A percentile compares a stretch with the other conserved stretches of the same genome.
Conservation (phyloP, 352 stramenopile genomes). For the Pythium rhizo-oryzae region DNA sequence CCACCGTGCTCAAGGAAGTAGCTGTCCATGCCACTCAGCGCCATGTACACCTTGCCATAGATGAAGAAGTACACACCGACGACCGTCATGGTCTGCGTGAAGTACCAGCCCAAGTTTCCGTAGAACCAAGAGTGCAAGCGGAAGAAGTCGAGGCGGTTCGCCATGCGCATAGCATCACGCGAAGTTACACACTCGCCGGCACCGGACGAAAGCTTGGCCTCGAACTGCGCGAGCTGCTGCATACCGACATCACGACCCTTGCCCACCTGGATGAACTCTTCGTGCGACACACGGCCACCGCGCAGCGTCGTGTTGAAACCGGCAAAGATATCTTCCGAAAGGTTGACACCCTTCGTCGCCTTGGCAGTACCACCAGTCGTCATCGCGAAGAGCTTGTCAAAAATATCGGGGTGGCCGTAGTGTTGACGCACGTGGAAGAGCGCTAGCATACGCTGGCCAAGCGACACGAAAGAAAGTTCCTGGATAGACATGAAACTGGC, state of each 20-base stretch:
- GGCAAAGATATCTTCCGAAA: constrained; percentile 90
- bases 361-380: constrained; percentile 81
- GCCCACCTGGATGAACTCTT: constrained; percentile 90
- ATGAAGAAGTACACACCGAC: constrained; percentile 98
- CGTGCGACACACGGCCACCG: constrained; percentile 71
- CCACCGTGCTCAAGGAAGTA: constrained; percentile 92
- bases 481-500: constrained; percentile 90
- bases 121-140: constrained; percentile 98
- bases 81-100: constrained; percentile 97
- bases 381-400: constrained; percentile 88
- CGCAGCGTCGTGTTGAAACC: constrained; percentile 87
- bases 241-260: constrained; percentile 99
- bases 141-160: constrained; percentile 96
- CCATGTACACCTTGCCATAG: constrained; percentile 97
- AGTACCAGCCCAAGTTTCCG: constrained; percentile 98
- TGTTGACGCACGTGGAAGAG: constrained; percentile 80
- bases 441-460: constrained; percentile 82
- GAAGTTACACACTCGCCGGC: constrained; percentile 97
- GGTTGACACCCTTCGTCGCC: constrained; percentile 81
- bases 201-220: constrained; percentile 97
- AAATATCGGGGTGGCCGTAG: constrained; percentile 90
- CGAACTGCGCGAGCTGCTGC: constrained; percentile 98
- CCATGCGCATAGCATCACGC: constrained; percentile 95
- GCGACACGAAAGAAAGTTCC: constrained; percentile 83
- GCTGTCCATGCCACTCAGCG: constrained; percentile 92